Evolutionary conservation across 2,329 filamentous ascomycete species (phyloP).

Genomic region (Stemphylium lycopersici): DNA sequence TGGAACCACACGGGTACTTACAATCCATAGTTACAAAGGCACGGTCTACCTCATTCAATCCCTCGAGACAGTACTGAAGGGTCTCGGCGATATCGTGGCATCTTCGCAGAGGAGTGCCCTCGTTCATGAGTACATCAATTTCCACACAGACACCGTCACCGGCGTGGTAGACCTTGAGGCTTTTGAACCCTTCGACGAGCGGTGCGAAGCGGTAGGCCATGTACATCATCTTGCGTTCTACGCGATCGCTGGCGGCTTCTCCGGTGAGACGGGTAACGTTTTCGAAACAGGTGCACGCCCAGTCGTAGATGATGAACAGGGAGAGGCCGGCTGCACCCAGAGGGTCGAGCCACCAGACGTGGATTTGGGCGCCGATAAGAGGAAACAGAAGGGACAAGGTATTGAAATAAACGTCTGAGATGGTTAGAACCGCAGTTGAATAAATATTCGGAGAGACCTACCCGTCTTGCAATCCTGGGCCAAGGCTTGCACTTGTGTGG

Average conservation of each 20-base stretch:
- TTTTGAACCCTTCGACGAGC: slow-evolving; percentile 61
- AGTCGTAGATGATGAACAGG: slow-evolving; percentile 72
- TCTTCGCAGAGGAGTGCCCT: slow-evolving; percentile 58
- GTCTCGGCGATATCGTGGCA: slow-evolving; percentile 68
- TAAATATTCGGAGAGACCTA: not conserved
- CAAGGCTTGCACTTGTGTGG: slow-evolving; percentile 68
- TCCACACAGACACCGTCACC: slow-evolving; percentile 69
- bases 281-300: slow-evolving; percentile 66
- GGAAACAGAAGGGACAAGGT: slow-evolving; percentile 68
- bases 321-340: slow-evolving; percentile 67
- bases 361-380: slow-evolving; percentile 63
- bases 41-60: slow-evolving; percentile 59
- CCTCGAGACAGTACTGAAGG: slow-evolving; percentile 67
- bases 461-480: slow-evolving; percentile 64
- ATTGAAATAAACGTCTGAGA: slow-evolving; percentile 68
- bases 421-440: not conserved
- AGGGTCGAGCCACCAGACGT: slow-evolving; percentile 72
- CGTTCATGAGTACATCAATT: slow-evolving; percentile 64
- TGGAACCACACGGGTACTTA: slow-evolving; percentile 31
- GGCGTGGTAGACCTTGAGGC: slow-evolving; percentile 64
- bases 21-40: slow-evolving; percentile 61
- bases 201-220: slow-evolving; percentile 64
- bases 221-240: slow-evolving; percentile 64
- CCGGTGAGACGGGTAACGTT: slow-evolving; percentile 66
- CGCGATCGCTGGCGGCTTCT: slow-evolving; percentile 59